Conservation (phyloP, 2,329 filamentous ascomycete genomes). For the Cladophialophora bantiana region DNA sequence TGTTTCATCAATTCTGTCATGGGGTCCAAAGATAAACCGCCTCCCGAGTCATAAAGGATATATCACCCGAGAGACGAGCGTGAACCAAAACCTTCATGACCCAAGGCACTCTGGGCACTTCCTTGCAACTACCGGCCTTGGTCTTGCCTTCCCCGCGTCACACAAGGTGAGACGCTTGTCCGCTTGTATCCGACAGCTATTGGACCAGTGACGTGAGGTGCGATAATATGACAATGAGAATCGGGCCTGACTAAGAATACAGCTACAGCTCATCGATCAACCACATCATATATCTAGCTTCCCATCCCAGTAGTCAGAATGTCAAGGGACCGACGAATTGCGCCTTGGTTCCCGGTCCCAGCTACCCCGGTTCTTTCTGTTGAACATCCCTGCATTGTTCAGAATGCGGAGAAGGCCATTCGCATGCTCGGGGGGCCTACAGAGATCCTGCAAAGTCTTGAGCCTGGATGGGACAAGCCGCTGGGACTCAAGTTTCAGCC, state of each 20-base stretch:
- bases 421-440: slow-evolving; percentile 66
- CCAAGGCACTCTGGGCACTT: neutral
- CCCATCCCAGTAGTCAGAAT: slow-evolving; percentile 6
- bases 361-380: slow-evolving; percentile 63
- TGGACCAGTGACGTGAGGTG: neutral
- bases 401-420: slow-evolving; percentile 69
- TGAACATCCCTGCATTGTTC: slow-evolving; percentile 72
- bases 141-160: neutral
- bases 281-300: neutral
- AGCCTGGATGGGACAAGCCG: slow-evolving; percentile 54
- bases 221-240: slow-evolving; percentile 1
- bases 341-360: slow-evolving; percentile 61
- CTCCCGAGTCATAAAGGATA: neutral
- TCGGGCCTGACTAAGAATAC: neutral
- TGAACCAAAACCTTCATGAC: neutral
- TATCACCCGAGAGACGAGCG: neutral
- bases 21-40: neutral
- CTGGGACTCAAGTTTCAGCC: slow-evolving; percentile 78
- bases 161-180: slow-evolving; percentile 1
- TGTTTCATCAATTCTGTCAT: slow-evolving; percentile 1
- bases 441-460: slow-evolving; percentile 62
- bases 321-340: slow-evolving; percentile 36
- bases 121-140: neutral
- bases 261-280: neutral
- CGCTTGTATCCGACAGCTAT: neutral